Conservation (phyloP, 2,329 filamentous ascomycete species). For the Pseudogymnoascus pannorum region DNA sequence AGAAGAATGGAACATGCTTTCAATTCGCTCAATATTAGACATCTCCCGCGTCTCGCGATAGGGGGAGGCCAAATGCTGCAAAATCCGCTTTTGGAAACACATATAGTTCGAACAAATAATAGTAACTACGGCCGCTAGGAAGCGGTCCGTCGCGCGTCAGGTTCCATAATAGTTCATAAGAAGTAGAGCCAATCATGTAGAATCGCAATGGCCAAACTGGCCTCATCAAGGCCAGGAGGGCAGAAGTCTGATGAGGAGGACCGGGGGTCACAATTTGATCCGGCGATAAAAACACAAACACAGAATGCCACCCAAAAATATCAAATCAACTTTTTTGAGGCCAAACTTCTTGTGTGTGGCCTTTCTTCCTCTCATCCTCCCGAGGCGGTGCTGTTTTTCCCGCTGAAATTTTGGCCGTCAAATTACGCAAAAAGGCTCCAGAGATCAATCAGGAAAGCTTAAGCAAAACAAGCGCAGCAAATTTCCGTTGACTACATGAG, state of each 20-base stretch:
- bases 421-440: not conserved
- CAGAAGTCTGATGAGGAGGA: not conserved
- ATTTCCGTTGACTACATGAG: not conserved
- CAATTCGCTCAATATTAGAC: not conserved
- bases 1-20: not conserved
- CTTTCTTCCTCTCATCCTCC: not conserved
- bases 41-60: not conserved
- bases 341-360: not conserved
- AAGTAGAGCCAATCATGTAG: not conserved
- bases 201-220: not conserved
- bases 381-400: not conserved
- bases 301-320: not conserved
- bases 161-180: not conserved
- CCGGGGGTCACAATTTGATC: not conserved
- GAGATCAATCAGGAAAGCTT: not conserved
- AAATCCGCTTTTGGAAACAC: not conserved
- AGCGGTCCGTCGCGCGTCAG: slow-evolving; percentile 1
- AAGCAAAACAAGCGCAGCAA: not conserved
- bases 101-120: not conserved
- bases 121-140: slow-evolving; percentile 1
- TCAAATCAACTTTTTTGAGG: not conserved
- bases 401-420: not conserved
- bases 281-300: not conserved
- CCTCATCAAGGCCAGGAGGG: not conserved
- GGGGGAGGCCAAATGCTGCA: not conserved